Base-by-base conservation (phyloP, 78 protist species). In the Dictyostelium firmibasis region DNA sequence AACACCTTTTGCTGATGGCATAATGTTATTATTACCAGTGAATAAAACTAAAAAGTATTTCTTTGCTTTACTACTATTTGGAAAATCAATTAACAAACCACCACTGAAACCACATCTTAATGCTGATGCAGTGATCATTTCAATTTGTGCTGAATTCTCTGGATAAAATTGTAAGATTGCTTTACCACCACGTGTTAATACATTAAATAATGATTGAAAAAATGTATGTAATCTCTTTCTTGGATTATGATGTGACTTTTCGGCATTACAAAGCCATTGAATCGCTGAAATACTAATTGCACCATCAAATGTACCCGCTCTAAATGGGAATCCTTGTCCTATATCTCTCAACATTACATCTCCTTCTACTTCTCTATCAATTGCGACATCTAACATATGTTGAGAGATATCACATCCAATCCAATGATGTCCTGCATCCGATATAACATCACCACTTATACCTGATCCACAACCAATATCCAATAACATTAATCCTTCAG, bases 401-500 rank as follows among this genome's bases (percentile, higher is more conserved):
- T 36, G 60, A 41, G 95, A 79, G 47, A 98, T 98, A 85, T 98
- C 99, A 27, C 94, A 33, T 23, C 99, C 99, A 44, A 98, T 82
- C 98, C 98, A 98, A 6, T 47, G 1, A 83, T 98, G 99, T 7
- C 99, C 99, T 29, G 9, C 50, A 29, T 97, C 97, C 4, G 97
- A 35, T n/a, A 99, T 44, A n/a, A 92, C 97, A 67, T 91, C 97
- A 57, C 99, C 99, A 64, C 96, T 92, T 44, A 97, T 88, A n/a
- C 98, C 99, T 23, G 98, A 91, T 41, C 99, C 98, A 84, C 99
- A 98, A 25, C 99, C 99, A 8, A 99, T 77, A 95, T 99, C 99
- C 14, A 99, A 97, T 3, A 99, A 6, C 43, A 96, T 69, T 10
- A 83, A 13, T 31, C 96, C 86, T 33, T 77, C 89, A 41, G 57